Base-by-base conservation (phyloP, 2,329 filamentous ascomycete genomes). In the Ophiocordyceps australis region DNA sequence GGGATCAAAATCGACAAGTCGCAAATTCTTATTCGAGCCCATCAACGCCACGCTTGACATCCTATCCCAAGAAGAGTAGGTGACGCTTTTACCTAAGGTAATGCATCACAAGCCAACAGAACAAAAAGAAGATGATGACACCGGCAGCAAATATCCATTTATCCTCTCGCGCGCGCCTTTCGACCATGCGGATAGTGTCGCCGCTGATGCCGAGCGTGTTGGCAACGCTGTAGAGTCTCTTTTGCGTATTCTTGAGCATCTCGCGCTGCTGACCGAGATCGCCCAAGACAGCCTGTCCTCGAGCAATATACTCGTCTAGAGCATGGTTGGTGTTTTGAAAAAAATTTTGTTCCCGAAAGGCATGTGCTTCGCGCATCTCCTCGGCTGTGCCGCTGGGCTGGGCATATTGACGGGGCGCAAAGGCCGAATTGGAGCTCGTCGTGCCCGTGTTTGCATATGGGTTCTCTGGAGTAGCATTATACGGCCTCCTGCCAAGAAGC, bases 121-220 rank as follows among this genome's bases (percentile, higher is more conserved):
- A 98, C 20, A 67, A 45, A 41, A 95, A 79, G 50, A 98, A 98
- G 19, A 89, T 52, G 5, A 91, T 52, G 3, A 86, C 82, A 0
- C 89, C 83, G 0, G 59, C 77, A 64, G 78, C 79, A 49, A 98
- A 98, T 19, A 98, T 92, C 83, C 85, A 95, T 54, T 94, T 95
- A 49, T 98, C 89, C 57, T 95, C 79, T 49, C 73, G 78, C 26
- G 89, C 83, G 34, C 89, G 64, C 38, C 89, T 58, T 54, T 95
- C 86, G 22, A 98, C 77, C 82, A 89, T 95, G 24, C 89, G 73
- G 36, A 98, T 98, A 3, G 89, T 98, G 47, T 95, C 86, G 13
- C 86, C 85, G 42, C 79, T 91, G 31, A 98, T 68, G 1, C 89
- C 89, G 24, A 98, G 55, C 14, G 89, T 95, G 45, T 92, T 95